phyloP scores from a whole-genome alignment of 768 basidiomycete species.

The Astraeus odoratus region DNA sequence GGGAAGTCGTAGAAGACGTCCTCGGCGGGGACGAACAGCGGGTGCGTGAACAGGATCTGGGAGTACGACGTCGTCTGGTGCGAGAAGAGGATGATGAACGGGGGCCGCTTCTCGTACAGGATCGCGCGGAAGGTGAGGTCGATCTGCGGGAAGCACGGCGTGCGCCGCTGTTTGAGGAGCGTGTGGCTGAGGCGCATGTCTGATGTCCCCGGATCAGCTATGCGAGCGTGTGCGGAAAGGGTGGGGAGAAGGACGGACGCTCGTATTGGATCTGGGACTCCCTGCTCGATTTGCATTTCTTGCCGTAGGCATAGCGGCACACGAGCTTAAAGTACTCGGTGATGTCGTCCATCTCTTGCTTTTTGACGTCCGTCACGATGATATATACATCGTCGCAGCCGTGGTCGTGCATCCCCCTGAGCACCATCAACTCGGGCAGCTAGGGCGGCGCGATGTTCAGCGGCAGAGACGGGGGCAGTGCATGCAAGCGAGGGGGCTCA shows the following conservation, averaged over 20 bases:
- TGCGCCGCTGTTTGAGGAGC: slow-evolving; percentile 61
- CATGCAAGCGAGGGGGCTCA: slow-evolving; percentile 23
- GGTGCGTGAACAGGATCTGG: slow-evolving; percentile 73
- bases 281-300: slow-evolving; percentile 54
- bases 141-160: slow-evolving; percentile 77
- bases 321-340: slow-evolving; percentile 76
- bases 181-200: slow-evolving; percentile 66
- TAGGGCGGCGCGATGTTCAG: slow-evolving; percentile 19
- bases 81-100: slow-evolving; percentile 72
- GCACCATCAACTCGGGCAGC: slow-evolving; percentile 74
- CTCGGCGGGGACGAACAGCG: slow-evolving; percentile 60
- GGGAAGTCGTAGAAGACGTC: slow-evolving; percentile 75
- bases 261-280: slow-evolving; percentile 63
- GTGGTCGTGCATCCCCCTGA: slow-evolving; percentile 74
- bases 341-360: slow-evolving; percentile 75
- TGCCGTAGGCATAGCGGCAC: slow-evolving; percentile 57
- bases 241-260: slow-evolving; percentile 39
- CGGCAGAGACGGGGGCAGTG: not conserved
- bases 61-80: slow-evolving; percentile 77
- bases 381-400: slow-evolving; percentile 75
- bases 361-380: slow-evolving; percentile 72
- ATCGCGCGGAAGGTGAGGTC: slow-evolving; percentile 73
- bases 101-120: slow-evolving; percentile 68
- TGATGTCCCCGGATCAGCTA: slow-evolving; percentile 13
- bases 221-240: not conserved